Evolutionary conservation across 2,329 filamentous ascomycete species (phyloP).

Genomic region (Beauveria varroae): DNA sequence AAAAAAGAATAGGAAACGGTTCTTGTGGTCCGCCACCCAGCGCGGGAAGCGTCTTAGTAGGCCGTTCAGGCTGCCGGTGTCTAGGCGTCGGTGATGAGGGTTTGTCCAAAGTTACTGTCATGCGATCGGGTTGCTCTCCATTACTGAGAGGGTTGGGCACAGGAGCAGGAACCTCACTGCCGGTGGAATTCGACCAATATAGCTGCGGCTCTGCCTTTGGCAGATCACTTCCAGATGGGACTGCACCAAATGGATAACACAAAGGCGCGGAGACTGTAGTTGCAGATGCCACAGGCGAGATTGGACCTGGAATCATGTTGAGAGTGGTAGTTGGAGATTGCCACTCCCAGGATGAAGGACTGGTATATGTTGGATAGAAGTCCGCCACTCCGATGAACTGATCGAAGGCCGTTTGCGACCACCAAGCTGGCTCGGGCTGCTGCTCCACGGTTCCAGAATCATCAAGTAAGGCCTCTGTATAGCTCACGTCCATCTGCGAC

Average conservation of each 20-base stretch:
- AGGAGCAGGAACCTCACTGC: neutral
- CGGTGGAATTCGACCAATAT: neutral
- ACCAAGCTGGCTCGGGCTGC: neutral
- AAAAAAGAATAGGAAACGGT: neutral
- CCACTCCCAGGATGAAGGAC: neutral
- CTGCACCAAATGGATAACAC: neutral
- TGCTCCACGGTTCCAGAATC: neutral
- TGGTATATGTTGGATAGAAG: neutral
- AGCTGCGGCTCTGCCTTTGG: neutral
- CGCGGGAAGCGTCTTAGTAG: neutral
- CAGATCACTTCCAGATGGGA: neutral
- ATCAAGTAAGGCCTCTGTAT: neutral
- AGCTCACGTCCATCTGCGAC: neutral
- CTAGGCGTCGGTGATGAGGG: neutral
- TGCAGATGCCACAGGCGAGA: neutral
- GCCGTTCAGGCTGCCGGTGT: neutral
- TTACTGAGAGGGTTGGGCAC: neutral
- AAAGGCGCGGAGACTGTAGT: neutral
- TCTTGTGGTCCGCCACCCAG: neutral
- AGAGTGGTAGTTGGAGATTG: neutral
- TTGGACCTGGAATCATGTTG: neutral
- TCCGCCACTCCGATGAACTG: neutral
- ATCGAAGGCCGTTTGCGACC: neutral
- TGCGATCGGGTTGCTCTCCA: neutral
- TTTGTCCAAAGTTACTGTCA: neutral